A percentile compares a stretch with the other conserved stretches of the same genome.
phyloP scores from a whole-genome alignment of 371 early-diverging fungal species.

The Mucor irregularis region DNA sequence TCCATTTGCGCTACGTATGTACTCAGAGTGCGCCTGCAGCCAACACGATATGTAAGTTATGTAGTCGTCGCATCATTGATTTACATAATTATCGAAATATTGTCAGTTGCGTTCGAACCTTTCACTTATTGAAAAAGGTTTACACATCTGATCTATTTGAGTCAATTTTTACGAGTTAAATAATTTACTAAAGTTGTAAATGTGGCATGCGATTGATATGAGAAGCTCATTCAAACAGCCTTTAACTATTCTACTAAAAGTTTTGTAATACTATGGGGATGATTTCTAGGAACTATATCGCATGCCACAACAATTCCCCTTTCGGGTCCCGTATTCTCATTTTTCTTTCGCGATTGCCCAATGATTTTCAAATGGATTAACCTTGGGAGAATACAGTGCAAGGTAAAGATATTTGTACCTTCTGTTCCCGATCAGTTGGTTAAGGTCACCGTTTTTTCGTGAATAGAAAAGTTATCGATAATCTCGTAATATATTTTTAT shows the following conservation, averaged over 20 bases:
- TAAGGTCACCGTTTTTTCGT: conserved; percentile 2
- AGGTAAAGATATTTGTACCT: conserved; percentile 10
- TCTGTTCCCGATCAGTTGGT: conserved; percentile 3
- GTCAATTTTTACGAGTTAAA: background rate
- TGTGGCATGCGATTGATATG: background rate
- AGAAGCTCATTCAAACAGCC: conserved; percentile 6
- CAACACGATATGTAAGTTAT: too few relatives aligned
- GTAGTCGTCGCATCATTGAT: too few relatives aligned
- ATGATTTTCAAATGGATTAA: conserved; percentile 12
- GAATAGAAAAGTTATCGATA: conserved; percentile 20
- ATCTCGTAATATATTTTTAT: conserved; percentile 4
- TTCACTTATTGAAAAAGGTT: too few relatives aligned
- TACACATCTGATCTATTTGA: background rate
- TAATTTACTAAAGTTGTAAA: background rate
- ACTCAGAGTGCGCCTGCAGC: background rate
- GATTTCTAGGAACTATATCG: conserved; percentile 15
- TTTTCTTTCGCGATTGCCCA: conserved; percentile 27
- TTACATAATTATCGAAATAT: too few relatives aligned
- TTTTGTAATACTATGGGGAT: conserved; percentile 12
- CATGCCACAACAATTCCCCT: conserved; percentile 13
- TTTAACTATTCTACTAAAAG: conserved; percentile 16
- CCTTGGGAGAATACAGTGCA: conserved; percentile 11
- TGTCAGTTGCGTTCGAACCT: too few relatives aligned
- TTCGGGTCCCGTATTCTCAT: conserved; percentile 15
- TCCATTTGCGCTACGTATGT: background rate